These are phyloP conservation scores for Daedaleopsis nitida DNA, from an alignment of 768 basidiomycete species.

Conservation along the genomic window DNA sequence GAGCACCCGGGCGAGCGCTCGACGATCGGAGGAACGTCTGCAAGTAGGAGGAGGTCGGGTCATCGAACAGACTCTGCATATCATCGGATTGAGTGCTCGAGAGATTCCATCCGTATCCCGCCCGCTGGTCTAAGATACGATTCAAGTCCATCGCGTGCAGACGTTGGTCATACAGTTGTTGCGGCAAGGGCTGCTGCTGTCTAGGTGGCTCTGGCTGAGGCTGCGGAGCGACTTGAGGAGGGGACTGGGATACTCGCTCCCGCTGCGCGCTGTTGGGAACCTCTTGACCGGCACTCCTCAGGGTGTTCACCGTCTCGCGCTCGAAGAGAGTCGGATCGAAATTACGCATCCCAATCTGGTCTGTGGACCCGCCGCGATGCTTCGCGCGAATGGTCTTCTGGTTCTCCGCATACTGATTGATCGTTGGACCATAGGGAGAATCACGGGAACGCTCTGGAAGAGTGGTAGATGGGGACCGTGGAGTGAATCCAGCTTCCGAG, in stretches of 20 bases:
- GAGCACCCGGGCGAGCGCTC: conserved; percentile 61
- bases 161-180: conserved; percentile 18
- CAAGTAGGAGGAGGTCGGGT: conserved; percentile 59
- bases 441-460: conserved; percentile 50
- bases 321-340: conserved; percentile 61
- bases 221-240: conserved; percentile 4
- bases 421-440: conserved; percentile 28
- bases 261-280: conserved; percentile 21
- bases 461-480: conserved; percentile 64
- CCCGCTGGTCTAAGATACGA: conserved; percentile 17
- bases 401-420: conserved; percentile 30
- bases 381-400: conserved; percentile 47
- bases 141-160: conserved; percentile 2
- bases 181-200: conserved; percentile 6
- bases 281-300: conserved; percentile 18
- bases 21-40: conserved; percentile 59
- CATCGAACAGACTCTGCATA: conserved; percentile 58
- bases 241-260: conserved; percentile 23
- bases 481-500: conserved; percentile 48
- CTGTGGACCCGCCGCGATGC: conserved; percentile 58
- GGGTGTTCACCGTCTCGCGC: conserved; percentile 31
- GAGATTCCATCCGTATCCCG: conserved; percentile 27
- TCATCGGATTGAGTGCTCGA: conserved; percentile 51
- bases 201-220: conserved; percentile 1
- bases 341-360: conserved; percentile 61